Base-by-base conservation (phyloP, 768 basidiomycete species). In the Pulveroboletus sp. region DNA sequence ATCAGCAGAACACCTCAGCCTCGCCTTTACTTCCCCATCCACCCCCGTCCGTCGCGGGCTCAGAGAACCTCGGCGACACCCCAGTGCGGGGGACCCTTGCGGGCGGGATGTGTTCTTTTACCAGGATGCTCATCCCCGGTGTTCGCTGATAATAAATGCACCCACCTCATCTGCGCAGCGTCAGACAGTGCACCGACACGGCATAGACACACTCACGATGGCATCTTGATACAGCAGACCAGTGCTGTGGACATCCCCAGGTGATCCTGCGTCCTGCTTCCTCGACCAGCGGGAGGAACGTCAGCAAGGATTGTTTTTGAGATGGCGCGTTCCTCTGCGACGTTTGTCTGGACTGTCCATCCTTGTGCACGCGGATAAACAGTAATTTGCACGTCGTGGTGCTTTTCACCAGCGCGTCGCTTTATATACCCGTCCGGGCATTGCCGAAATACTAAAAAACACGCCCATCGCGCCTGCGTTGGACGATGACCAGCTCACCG, bases 301-400 rank as follows among this genome's bases (percentile, higher is more conserved):
- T 78, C 89, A 82, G 89, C 88, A 82, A 79, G 84, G 87, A 90
- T 78, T 90, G 89, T 91, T 90, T 91, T 90, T 79, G 86, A 87
- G 85, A 73, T 63, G 60, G 43, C 67, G 21, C 13, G 5, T 65
- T 67, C 42, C 45, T 90, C 86, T 89, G 66, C 85, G 84, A 87
- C 87, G 79, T 75, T 85, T 90, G 88, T 90, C 87, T 90, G 87
- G 87, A 84, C 87, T 78, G 70, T 83, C 82, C 77, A 74, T 80
- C 78, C 84, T 72, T 81, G 62, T 58, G 72, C 67, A 65, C 68
- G 72, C 76, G 82, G 77, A 69, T 63, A 74, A 78, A 87, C 72
- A 80, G 87, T 79, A 90, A 90, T 90, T 89, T 85, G 77, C 69
- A 85, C 85, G 82, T 80, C 88, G 84, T 71, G 66, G 68, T 59